Base-by-base conservation (phyloP, 169 alveolate species). In the Perkinsus chesapeaki region DNA sequence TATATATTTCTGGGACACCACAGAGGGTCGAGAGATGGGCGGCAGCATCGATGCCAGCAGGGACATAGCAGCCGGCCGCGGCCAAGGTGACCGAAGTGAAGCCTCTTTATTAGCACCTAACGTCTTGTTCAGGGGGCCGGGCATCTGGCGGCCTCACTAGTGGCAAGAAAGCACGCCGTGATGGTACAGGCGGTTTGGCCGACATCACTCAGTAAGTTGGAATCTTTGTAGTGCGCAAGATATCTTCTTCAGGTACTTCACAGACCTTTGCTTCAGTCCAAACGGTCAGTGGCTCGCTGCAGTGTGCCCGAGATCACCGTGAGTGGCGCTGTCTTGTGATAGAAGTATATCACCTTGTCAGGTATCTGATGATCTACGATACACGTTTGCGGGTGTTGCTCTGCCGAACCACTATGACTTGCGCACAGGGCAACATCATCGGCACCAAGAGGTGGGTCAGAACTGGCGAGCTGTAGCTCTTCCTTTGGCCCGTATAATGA, bases 221-320 rank as follows among this genome's bases (percentile, higher is more conserved):
- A 60, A 60, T 60, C 82, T 60, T 60, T 34, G 37, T 27, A 60
- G 82, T 60, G 82, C 82, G 82, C 31, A n/a, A n/a, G n/a, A 16
- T 60, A 5, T 34, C 27, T 60, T 16, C 31, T 34, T 27, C 31
- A 60, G 82, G 31, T 60, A 60, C 82, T 60, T 60, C 23, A 60
- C 82, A 7, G 82, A 60, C 31, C 82, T 60, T 34, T 60, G 82
- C 82, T 60, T 60, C 82, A 60, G 82, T 34, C 82, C 82, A 1
- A 60, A 60, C 31, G 82, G 82, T 16, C 82, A 60, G 82, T 60
- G 82, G 82, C 23, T 60, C 3, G 82, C 82, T 60, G 82, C 82
- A 23, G 82, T 60, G 82, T 60, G 82, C 82, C 82, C 82, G 82
- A 60, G 82, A 60, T 60, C 82, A 23, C 82, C 82, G 82, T 60